phyloP scores from a whole-genome alignment of 2,329 filamentous ascomycete species.

The Fusarium sp. region DNA sequence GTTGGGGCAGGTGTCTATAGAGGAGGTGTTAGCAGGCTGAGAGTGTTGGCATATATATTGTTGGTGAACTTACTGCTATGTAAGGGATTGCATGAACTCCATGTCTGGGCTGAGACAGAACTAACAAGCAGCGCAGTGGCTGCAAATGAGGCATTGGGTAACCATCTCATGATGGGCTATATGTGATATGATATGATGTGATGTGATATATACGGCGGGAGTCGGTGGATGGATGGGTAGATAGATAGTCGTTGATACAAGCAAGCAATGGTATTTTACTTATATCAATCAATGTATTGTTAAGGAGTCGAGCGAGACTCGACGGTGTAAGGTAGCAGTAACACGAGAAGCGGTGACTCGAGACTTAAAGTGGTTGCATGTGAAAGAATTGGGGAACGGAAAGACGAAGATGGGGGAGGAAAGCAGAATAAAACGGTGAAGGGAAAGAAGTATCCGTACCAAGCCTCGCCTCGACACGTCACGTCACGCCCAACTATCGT shows the following conservation, averaged over 20 bases:
- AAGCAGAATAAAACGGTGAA: neutral
- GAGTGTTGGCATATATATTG: conserved; percentile 8
- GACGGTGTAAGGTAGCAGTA: conserved; percentile 3
- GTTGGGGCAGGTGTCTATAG: conserved; percentile 71
- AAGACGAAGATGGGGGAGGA: neutral
- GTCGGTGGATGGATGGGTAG: neutral
- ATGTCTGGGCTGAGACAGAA: conserved; percentile 53
- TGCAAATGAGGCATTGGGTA: conserved; percentile 25
- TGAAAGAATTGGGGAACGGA: neutral
- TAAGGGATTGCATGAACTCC: conserved; percentile 55
- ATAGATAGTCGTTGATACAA: neutral
- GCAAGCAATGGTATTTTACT: neutral
- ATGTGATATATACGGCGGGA: conserved; percentile 13
- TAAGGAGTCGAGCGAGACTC: conserved; percentile 8
- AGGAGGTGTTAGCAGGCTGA: neutral
- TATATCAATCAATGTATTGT: neutral
- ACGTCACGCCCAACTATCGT: conserved; percentile 24
- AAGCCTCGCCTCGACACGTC: conserved; percentile 18
- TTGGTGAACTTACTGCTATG: conserved; percentile 47
- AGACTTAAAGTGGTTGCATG: conserved; percentile 17
- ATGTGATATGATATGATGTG: conserved; percentile 4
- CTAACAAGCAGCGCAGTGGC: conserved; percentile 43
- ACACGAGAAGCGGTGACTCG: conserved; percentile 4
- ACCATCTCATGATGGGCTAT: conserved; percentile 42
- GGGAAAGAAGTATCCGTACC: conserved; percentile 11